Evolutionary conservation across 805 yeast genomes (phyloP).

Genomic region (Isabelozyma rhagii): DNA sequence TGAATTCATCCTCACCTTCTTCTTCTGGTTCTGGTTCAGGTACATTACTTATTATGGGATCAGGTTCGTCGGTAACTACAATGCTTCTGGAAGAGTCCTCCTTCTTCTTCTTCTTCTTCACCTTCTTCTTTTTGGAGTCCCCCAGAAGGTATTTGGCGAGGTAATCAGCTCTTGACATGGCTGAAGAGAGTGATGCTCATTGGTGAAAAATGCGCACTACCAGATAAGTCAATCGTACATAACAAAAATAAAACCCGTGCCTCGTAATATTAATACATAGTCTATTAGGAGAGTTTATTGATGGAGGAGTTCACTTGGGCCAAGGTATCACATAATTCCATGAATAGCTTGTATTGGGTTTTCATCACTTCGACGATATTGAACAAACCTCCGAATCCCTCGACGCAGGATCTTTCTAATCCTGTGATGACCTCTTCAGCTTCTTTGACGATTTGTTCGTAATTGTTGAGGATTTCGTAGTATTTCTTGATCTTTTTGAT

Average conservation of each 20-base stretch:
- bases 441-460: slow-evolving; percentile 63
- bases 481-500: slow-evolving; percentile 50
- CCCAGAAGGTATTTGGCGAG: slow-evolving; percentile 25
- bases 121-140: slow-evolving; percentile 12
- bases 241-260: neutral
- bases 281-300: neutral
- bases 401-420: slow-evolving; percentile 34
- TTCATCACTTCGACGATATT: slow-evolving; percentile 59
- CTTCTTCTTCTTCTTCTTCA: slow-evolving; percentile 10
- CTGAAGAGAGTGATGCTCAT: neutral
- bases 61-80: slow-evolving; percentile 2
- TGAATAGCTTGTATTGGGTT: slow-evolving; percentile 66
- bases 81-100: neutral
- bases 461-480: slow-evolving; percentile 46
- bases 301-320: slow-evolving; percentile 55
- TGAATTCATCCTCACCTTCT: slow-evolving; percentile 13
- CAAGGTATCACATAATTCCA: slow-evolving; percentile 71
- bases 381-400: slow-evolving; percentile 38
- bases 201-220: neutral
- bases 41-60: slow-evolving; percentile 1
- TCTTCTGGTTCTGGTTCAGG: slow-evolving; percentile 5
- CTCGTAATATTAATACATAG: neutral
- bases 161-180: slow-evolving; percentile 27
- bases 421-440: slow-evolving; percentile 51
- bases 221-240: neutral